phyloP scores from a whole-genome alignment of 305 asterid species.

The Caryopteris hybrid region DNA sequence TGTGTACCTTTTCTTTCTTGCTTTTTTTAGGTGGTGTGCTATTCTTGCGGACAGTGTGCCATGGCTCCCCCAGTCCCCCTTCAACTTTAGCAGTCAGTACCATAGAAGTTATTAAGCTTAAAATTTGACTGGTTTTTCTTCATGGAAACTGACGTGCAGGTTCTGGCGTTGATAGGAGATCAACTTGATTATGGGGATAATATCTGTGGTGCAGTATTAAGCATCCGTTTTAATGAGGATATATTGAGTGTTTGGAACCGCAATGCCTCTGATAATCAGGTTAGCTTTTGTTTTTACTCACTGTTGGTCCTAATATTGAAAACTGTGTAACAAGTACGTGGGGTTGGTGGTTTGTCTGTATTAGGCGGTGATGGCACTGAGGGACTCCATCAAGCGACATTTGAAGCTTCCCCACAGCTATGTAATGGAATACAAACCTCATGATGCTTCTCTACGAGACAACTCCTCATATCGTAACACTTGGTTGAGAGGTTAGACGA shows the following conservation, averaged over 20 bases:
- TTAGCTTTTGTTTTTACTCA: slow-evolving; percentile 18
- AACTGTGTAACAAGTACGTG: neutral
- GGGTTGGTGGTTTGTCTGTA: neutral
- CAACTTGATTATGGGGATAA: slow-evolving; percentile 90
- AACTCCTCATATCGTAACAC: slow-evolving; percentile 94
- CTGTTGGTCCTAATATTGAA: neutral
- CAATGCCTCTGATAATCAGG: slow-evolving; percentile 92
- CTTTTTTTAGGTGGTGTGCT: no score
- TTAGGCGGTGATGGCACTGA: slow-evolving; percentile 91
- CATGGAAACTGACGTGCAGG: slow-evolving; percentile 37
- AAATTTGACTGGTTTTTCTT: neutral
- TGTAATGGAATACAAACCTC: slow-evolving; percentile 94
- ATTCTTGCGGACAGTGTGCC: no score
- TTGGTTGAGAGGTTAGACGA: slow-evolving; percentile 74
- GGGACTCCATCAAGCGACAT: slow-evolving; percentile 81
- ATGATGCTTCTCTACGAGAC: slow-evolving; percentile 86
- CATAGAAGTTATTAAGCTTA: neutral
- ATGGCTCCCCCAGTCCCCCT: no score
- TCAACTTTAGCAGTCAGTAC: neutral
- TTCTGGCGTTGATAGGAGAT: slow-evolving; percentile 87
- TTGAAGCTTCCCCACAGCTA: slow-evolving; percentile 84
- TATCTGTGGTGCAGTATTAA: slow-evolving; percentile 82
- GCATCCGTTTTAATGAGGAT: slow-evolving; percentile 92
- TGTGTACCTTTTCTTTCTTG: neutral
- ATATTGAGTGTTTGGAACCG: slow-evolving; percentile 95